phyloP scores from a whole-genome alignment of 768 basidiomycete species.

The Leccinum longicurvipes region DNA sequence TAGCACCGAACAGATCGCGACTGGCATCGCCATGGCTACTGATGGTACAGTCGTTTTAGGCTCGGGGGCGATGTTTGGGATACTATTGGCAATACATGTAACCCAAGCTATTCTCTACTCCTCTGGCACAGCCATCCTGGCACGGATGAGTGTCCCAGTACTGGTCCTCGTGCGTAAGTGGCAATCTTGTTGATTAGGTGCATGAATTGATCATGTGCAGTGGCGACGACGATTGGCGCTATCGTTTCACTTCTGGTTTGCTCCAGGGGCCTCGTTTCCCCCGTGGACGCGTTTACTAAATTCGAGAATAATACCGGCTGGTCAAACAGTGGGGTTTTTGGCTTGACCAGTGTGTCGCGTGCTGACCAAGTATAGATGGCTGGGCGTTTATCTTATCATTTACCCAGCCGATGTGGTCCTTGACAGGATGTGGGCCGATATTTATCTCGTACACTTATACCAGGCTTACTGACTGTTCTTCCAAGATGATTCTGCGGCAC shows the following conservation, averaged over 20 bases:
- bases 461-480: not conserved
- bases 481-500: slow-evolving; percentile 46
- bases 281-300: slow-evolving; percentile 20
- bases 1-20: slow-evolving; percentile 18
- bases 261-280: slow-evolving; percentile 13
- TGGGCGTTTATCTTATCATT: slow-evolving; percentile 27
- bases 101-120: slow-evolving; percentile 18
- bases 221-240: slow-evolving; percentile 14
- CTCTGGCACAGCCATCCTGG: slow-evolving; percentile 16
- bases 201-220: slow-evolving; percentile 1
- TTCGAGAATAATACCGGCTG: slow-evolving; percentile 29
- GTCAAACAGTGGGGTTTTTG: slow-evolving; percentile 12
- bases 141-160: slow-evolving; percentile 15
- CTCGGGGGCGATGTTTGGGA: slow-evolving; percentile 19
- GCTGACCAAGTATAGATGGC: slow-evolving; percentile 10
- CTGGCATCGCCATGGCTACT: slow-evolving; percentile 18
- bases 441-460: not conserved
- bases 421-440: slow-evolving; percentile 21
- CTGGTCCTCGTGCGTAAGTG: slow-evolving; percentile 12
- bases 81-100: slow-evolving; percentile 17
- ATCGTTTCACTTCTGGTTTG: slow-evolving; percentile 8
- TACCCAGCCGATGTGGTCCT: slow-evolving; percentile 25
- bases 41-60: slow-evolving; percentile 13
- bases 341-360: not conserved
- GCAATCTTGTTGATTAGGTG: not conserved